Evolutionary conservation across 148 eudicot species (phyloP).

Genomic region (Nepenthes mirabilis): DNA sequence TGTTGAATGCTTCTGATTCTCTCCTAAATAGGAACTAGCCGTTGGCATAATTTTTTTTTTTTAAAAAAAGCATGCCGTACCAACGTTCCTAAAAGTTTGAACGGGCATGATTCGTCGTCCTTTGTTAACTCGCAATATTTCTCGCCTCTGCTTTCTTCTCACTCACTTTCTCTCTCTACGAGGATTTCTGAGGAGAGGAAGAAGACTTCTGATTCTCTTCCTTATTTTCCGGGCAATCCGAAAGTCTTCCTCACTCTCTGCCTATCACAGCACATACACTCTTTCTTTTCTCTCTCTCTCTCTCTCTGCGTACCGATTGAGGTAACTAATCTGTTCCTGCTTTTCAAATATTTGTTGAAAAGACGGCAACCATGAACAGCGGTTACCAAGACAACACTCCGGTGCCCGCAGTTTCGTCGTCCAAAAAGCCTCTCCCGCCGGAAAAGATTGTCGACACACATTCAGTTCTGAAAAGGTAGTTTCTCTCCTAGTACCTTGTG

Average conservation of each 20-base stretch:
- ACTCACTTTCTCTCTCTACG: background rate
- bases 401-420: slow-evolving; percentile 15
- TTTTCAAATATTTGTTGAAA: background rate
- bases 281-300: background rate
- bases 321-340: background rate
- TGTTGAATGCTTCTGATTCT: too few relatives aligned
- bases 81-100: too few relatives aligned
- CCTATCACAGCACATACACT: too few relatives aligned
- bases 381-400: slow-evolving; percentile 38
- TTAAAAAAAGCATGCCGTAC: too few relatives aligned
- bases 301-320: background rate
- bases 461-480: slow-evolving; percentile 78
- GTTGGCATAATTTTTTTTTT: too few relatives aligned
- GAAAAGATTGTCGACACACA: slow-evolving; percentile 57
- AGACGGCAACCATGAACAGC: slow-evolving; percentile 33
- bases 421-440: slow-evolving; percentile 38
- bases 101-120: too few relatives aligned
- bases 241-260: background rate
- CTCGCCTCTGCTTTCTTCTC: background rate
- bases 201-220: too few relatives aligned
- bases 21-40: too few relatives aligned
- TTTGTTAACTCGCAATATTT: too few relatives aligned
- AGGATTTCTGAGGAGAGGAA: too few relatives aligned
- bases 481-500: background rate
- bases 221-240: too few relatives aligned